phyloP scores from a whole-genome alignment of 805 yeast species.

The Ogataea parapolymorpha region DNA sequence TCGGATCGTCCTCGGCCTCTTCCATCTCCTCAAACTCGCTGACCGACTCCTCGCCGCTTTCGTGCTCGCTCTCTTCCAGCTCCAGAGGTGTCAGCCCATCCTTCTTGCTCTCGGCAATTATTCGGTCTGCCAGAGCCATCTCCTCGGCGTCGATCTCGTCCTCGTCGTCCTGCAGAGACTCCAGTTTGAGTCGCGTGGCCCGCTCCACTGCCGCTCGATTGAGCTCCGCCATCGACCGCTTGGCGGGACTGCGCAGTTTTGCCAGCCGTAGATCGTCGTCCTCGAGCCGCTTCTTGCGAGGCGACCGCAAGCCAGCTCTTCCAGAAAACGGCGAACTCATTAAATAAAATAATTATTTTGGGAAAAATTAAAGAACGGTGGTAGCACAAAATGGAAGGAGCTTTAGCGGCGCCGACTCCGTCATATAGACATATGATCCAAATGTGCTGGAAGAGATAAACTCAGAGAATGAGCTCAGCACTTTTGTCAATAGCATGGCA shows the following conservation, averaged over 20 bases:
- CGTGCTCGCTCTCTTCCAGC: slow-evolving; percentile 8
- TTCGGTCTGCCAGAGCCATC: slow-evolving; percentile 42
- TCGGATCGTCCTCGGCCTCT: slow-evolving; percentile 5
- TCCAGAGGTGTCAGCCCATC: slow-evolving; percentile 23
- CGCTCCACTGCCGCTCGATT: slow-evolving; percentile 49
- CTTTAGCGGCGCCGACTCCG: too few relatives aligned
- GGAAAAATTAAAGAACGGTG: neutral
- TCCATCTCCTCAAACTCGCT: slow-evolving; percentile 9
- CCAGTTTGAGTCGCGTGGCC: slow-evolving; percentile 38
- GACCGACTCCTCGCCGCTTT: neutral
- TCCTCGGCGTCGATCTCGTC: slow-evolving; percentile 39
- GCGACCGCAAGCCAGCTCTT: slow-evolving; percentile 28
- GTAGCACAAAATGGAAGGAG: too few relatives aligned
- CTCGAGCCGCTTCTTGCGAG: slow-evolving; percentile 34
- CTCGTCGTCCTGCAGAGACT: slow-evolving; percentile 23
- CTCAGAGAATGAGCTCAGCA: too few relatives aligned
- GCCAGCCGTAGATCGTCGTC: slow-evolving; percentile 34
- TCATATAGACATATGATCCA: too few relatives aligned
- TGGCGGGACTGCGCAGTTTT: slow-evolving; percentile 45
- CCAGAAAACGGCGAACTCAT: slow-evolving; percentile 15
- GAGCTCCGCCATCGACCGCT: slow-evolving; percentile 35
- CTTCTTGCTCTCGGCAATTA: slow-evolving; percentile 37
- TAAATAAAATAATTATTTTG: neutral
- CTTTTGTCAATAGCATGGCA: too few relatives aligned
- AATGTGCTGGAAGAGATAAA: too few relatives aligned